These are phyloP conservation scores for Glonium stellatum DNA, from an alignment of 495 filamentous ascomycete genomes.

Conservation along the genomic window DNA sequence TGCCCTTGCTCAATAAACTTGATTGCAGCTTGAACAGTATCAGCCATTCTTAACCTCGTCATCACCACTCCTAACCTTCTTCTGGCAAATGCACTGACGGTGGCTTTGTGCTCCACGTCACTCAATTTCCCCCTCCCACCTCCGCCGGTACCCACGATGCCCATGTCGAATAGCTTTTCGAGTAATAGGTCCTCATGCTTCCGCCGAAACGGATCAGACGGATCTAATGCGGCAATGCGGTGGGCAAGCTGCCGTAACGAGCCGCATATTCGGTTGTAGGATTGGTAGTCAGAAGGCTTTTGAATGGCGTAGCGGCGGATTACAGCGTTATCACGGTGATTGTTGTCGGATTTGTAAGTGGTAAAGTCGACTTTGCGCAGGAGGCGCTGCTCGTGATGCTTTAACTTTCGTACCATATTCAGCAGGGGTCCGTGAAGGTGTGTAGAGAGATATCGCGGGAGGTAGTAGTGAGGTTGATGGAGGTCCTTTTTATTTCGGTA, in stretches of 20 bases:
- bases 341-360: slow-evolving; percentile 80
- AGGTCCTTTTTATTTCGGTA: no score
- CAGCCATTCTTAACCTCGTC: slow-evolving; percentile 80
- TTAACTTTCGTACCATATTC: slow-evolving; percentile 83
- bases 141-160: slow-evolving; percentile 54
- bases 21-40: slow-evolving; percentile 71
- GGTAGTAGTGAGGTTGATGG: no score
- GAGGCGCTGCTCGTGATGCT: slow-evolving; percentile 82
- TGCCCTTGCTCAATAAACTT: slow-evolving; percentile 94
- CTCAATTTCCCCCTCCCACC: slow-evolving; percentile 57
- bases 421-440: background rate
- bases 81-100: slow-evolving; percentile 76
- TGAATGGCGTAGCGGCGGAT: slow-evolving; percentile 82
- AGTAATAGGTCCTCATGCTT: slow-evolving; percentile 78
- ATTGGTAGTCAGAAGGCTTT: slow-evolving; percentile 56
- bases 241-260: slow-evolving; percentile 83
- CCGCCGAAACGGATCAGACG: slow-evolving; percentile 64
- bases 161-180: slow-evolving; percentile 86
- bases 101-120: slow-evolving; percentile 76
- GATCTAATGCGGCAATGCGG: slow-evolving; percentile 67
- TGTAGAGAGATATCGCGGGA: no score
- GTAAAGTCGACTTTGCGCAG: slow-evolving; percentile 93
- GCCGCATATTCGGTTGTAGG: slow-evolving; percentile 84
- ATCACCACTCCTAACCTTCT: slow-evolving; percentile 79
- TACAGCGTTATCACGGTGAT: slow-evolving; percentile 74